Base-by-base conservation (phyloP, 768 basidiomycete species). In the Mycena galopus region DNA sequence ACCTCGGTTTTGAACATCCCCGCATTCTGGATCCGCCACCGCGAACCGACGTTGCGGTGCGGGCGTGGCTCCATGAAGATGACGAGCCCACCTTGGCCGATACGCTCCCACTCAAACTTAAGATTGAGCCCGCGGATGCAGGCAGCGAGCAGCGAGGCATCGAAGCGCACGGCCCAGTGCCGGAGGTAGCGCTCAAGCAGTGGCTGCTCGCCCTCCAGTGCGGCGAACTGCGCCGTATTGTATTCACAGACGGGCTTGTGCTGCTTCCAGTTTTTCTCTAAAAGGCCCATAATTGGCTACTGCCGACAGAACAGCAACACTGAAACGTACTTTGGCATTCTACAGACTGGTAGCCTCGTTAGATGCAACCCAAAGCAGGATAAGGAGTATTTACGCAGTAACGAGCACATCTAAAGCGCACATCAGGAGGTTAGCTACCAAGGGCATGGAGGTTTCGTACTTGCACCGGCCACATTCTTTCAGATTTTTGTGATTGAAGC, bases 231-330 rank as follows among this genome's bases (percentile, higher is more conserved):
- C 19, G 30, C 9, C 1, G 21, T 21, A 29, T 61, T 62, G 60
- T 61, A 32, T 7, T 62, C 47, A 50, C 72, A 66, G 10, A 76
- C 64, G 21, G 55, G 12, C 33, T 70, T 70, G 32, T 70, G 69
- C 19, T 50, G 60, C 53, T 62, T 62, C 69, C 69, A 70, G 30
- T 70, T 64, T n/a, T 55, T 57, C 21, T 32, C 69, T 70, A 32
- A 9, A 27, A 5, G 12, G 12, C 10, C 17, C 12, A 11, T 21
- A 21, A n/a, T 23, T 11, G 9, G 29, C n/a, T 7, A 11, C 4
- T 14, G 32, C 32, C 23, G 8, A n/a, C 12, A 4, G 53, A 50
- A 7, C 4, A 51, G 19, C n/a, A 12, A n/a, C 35, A 1, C 1
- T n/a, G 6, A 11, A 4, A 5, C 25, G 5, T 21, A 65, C 64